phyloP scores from a whole-genome alignment of 163 green algal species.

The Scenedesmus sp. region DNA sequence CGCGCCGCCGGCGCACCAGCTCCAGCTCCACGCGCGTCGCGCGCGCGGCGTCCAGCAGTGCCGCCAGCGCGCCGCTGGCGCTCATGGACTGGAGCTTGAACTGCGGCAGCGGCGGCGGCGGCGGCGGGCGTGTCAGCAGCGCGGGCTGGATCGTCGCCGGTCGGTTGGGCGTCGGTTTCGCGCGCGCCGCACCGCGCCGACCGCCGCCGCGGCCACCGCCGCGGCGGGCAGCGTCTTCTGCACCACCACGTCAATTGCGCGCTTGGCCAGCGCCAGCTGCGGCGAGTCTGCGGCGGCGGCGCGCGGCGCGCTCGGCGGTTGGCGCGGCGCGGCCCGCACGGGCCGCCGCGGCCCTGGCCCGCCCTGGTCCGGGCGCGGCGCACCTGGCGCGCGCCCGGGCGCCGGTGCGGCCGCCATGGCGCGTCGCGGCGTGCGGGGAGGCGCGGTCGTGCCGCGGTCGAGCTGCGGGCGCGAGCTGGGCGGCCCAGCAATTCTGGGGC shows the following conservation, averaged over 20 bases:
- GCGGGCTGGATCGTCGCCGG: too few species aligned
- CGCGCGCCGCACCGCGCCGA: neutral
- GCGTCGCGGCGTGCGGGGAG: too few species aligned
- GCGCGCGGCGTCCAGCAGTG: conserved; percentile 57
- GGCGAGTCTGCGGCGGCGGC: conserved; percentile 18
- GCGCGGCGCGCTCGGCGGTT: neutral
- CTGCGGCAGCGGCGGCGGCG: conserved; percentile 57
- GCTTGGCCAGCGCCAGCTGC: neutral
- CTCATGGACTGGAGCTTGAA: conserved; percentile 69
- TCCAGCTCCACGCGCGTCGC: conserved; percentile 83
- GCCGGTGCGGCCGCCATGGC: too few species aligned
- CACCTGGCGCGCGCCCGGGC: too few species aligned
- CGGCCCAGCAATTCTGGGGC: too few species aligned
- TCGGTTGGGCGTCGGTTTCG: neutral
- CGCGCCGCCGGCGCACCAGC: conserved; percentile 62
- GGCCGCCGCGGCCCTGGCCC: too few species aligned
- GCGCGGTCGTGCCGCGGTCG: too few species aligned
- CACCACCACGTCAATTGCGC: neutral
- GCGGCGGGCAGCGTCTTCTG: neutral
- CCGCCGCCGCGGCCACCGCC: neutral
- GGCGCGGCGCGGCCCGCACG: too few species aligned
- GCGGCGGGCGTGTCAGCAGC: neutral
- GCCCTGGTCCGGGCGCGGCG: too few species aligned
- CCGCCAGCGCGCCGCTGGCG: conserved; percentile 68
- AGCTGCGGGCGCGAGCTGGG: too few species aligned